These are phyloP conservation scores for Theileria annulata DNA, from an alignment of 169 alveolate species.

Conservation along the genomic window DNA sequence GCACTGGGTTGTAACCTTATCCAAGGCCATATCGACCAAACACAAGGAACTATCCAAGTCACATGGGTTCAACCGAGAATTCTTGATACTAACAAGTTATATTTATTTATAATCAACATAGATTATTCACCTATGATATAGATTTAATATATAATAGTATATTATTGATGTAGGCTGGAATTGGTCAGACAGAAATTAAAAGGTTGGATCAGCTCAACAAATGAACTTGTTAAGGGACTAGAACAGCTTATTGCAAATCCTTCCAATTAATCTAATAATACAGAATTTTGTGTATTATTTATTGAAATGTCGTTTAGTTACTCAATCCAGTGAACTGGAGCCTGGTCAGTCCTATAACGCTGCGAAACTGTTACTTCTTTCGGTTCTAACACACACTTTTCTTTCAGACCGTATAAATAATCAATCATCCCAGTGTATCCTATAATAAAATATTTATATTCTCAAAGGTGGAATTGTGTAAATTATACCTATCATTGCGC, in stretches of 20 bases:
- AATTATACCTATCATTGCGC: slow-evolving; percentile 94
- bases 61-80: slow-evolving; percentile 81
- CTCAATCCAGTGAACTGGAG: slow-evolving; percentile 70
- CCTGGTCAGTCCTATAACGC: slow-evolving; percentile 77
- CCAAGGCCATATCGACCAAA: slow-evolving; percentile 74
- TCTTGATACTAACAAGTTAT: slow-evolving; percentile 60
- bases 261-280: background rate
- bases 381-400: slow-evolving; percentile 39
- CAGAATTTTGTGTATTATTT: background rate
- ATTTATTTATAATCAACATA: background rate
- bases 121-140: background rate
- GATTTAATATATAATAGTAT: slow-evolving; percentile 14
- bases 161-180: slow-evolving; percentile 56
- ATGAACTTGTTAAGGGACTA: slow-evolving; percentile 49
- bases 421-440: slow-evolving; percentile 75
- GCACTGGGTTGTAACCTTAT: slow-evolving; percentile 73
- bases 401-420: slow-evolving; percentile 49
- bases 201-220: slow-evolving; percentile 61
- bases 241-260: slow-evolving; percentile 35
- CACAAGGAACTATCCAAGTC: slow-evolving; percentile 66
- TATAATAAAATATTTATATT: background rate
- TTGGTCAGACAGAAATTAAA: slow-evolving; percentile 36
- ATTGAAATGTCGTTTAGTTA: background rate
- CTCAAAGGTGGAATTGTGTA: background rate
- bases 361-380: slow-evolving; percentile 73